These are phyloP conservation scores for Agapanthus africanus DNA, from an alignment of 106 monocot genomes.

Conservation along the genomic window DNA sequence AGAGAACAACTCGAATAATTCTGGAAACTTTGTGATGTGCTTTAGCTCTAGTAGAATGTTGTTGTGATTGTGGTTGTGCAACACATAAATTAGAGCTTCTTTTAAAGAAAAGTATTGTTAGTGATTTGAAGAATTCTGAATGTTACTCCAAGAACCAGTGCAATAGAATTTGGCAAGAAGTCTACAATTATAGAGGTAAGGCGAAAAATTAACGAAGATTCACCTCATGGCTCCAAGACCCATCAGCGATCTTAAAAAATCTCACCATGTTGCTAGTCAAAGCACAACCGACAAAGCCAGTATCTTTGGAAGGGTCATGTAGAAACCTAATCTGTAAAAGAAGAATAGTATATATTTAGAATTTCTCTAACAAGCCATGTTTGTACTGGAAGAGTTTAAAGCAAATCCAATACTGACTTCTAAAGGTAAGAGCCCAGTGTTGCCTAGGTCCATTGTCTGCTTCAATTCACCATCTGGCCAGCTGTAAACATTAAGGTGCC, in stretches of 20 bases:
- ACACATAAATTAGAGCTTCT: no score
- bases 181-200: neutral
- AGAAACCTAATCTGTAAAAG: conserved; percentile 75
- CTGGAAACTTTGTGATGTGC: no score
- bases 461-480: conserved; percentile 94
- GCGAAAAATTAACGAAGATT: neutral
- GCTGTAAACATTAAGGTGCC: conserved; percentile 72
- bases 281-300: conserved; percentile 87
- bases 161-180: neutral
- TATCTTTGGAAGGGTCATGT: conserved; percentile 85
- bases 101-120: no score
- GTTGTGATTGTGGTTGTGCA: no score
- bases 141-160: no score
- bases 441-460: conserved; percentile 80
- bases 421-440: conserved; percentile 68
- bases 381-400: conserved; percentile 59
- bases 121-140: no score
- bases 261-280: conserved; percentile 81
- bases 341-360: conserved; percentile 19
- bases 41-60: no score
- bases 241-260: conserved; percentile 73
- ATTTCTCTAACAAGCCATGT: conserved; percentile 30
- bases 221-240: conserved; percentile 85
- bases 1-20: no score
- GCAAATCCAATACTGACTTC: conserved; percentile 81